These are phyloP conservation scores for Ganoderma multipileum DNA, from an alignment of 1,284 basidiomycete species.

Conservation along the genomic window DNA sequence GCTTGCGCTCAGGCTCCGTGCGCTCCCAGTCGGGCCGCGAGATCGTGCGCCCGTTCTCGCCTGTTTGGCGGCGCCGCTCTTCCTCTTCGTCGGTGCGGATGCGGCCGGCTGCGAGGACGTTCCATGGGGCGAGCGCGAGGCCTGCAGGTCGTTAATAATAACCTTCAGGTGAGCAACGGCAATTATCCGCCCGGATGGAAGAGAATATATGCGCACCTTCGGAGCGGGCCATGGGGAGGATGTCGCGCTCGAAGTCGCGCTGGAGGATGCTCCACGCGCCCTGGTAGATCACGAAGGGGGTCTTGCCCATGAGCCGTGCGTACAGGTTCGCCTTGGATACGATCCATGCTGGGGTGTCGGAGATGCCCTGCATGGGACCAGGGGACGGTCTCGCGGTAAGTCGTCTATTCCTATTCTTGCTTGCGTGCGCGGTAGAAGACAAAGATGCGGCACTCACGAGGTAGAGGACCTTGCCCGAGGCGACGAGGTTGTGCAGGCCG, in stretches of 20 bases:
- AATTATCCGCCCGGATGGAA: too few relatives aligned
- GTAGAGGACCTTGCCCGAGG: slow-evolving; percentile 51
- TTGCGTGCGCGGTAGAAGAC: too few relatives aligned
- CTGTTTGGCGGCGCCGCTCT: slow-evolving; percentile 46
- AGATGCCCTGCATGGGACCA: slow-evolving; percentile 37
- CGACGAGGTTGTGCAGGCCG: slow-evolving; percentile 50
- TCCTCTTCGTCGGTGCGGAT: slow-evolving; percentile 57
- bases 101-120: too few relatives aligned
- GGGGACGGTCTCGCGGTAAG: too few relatives aligned
- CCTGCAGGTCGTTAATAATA: slow-evolving; percentile 56
- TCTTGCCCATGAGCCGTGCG: slow-evolving; percentile 48
- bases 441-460: too few relatives aligned
- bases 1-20: slow-evolving; percentile 46
- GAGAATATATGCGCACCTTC: too few relatives aligned
- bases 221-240: slow-evolving; percentile 56
- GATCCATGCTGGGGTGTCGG: slow-evolving; percentile 40
- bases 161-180: too few relatives aligned
- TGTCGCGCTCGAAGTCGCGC: slow-evolving; percentile 45
- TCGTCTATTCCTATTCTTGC: too few relatives aligned
- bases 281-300: slow-evolving; percentile 60
- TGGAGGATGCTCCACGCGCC: slow-evolving; percentile 55
- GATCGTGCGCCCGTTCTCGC: slow-evolving; percentile 48
- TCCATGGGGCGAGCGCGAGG: too few relatives aligned
- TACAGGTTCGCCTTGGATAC: slow-evolving; percentile 39
- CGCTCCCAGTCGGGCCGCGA: slow-evolving; percentile 46